Conservation (phyloP, 164 flowering plant species). For the Vitis cinerea region DNA sequence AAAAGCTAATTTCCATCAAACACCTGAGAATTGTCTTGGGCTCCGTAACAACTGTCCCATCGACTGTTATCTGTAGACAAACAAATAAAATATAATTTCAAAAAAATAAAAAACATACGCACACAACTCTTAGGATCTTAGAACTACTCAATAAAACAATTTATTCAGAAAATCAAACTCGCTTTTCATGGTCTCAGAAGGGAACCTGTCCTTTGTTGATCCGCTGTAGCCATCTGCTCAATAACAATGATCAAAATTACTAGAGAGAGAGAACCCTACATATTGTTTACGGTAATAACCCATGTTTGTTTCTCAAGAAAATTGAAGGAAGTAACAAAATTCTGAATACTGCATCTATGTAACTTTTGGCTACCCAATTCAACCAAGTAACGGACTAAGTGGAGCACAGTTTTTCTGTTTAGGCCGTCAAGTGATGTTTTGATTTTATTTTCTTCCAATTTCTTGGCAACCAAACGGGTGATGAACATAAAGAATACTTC, state of each 20-base stretch:
- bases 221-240: constrained; percentile 90
- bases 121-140: neutral
- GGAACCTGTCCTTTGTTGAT: constrained; percentile 80
- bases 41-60: constrained; percentile 57
- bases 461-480: no score
- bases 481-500: neutral
- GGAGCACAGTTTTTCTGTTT: no score
- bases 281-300: neutral
- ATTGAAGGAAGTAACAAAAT: neutral
- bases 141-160: neutral
- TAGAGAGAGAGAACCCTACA: neutral
- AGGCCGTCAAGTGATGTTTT: no score
- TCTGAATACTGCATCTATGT: neutral
- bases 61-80: constrained; percentile 58
- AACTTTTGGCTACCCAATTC: no score
- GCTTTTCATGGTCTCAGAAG: neutral
- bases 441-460: no score
- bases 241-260: neutral
- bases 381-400: no score
- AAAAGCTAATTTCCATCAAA: neutral
- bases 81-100: constrained; percentile 2
- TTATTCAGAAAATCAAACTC: neutral
- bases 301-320: neutral
- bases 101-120: neutral
- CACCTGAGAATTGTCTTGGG: constrained; percentile 68